Evolutionary conservation across 2,329 filamentous ascomycete species (phyloP).

Genomic region (Dothistroma pini): DNA sequence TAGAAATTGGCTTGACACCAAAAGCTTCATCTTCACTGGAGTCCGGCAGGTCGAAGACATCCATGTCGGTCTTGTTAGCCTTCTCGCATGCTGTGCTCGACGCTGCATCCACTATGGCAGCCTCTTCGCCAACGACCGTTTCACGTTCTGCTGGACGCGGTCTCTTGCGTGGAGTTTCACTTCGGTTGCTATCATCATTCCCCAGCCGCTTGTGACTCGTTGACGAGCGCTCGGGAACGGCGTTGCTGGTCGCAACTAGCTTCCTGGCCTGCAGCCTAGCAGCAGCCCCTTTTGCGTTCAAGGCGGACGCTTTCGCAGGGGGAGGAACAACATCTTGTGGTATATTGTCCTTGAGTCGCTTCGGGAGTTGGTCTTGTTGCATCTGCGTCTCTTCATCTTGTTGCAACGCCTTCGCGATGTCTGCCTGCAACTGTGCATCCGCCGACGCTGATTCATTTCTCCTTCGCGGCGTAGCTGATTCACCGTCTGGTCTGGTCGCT

Average conservation of each 20-base stretch:
- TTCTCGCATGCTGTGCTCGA: constrained; percentile 3
- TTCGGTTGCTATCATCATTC: constrained; percentile 4
- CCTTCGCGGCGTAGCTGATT: background rate
- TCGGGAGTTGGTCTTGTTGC: background rate
- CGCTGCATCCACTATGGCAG: constrained; percentile 13
- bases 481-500: background rate
- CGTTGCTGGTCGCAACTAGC: constrained; percentile 3
- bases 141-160: constrained; percentile 4
- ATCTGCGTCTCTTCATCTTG: background rate
- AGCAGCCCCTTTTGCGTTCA: constrained; percentile 18
- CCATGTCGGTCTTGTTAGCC: background rate
- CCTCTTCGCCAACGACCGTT: constrained; percentile 7
- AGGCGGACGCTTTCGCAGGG: constrained; percentile 7
- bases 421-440: constrained; percentile 3
- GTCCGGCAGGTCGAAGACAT: constrained; percentile 25
- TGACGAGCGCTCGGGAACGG: background rate
- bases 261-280: constrained; percentile 25
- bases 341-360: background rate
- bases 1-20: background rate
- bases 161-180: constrained; percentile 18
- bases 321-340: background rate
- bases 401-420: background rate
- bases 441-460: background rate
- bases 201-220: constrained; percentile 7
- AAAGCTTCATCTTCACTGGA: constrained; percentile 16